These are phyloP conservation scores for Xenoacremonium recifei DNA, from an alignment of 2,329 filamentous ascomycete genomes.

Conservation along the genomic window DNA sequence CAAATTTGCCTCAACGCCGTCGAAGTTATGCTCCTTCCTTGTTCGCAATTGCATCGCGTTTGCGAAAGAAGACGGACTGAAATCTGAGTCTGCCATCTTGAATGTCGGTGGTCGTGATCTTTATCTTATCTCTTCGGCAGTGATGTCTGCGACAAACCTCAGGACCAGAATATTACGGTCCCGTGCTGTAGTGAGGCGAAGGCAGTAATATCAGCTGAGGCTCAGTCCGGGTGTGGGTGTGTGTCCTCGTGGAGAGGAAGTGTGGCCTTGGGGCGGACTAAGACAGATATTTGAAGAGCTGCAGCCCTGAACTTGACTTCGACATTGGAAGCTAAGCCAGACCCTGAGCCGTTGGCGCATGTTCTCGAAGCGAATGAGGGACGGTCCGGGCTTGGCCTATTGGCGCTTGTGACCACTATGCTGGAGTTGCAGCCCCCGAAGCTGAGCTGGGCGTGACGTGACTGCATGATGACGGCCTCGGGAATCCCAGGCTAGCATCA, in stretches of 20 bases:
- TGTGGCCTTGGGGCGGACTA: too few species aligned
- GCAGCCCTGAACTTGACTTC: too few species aligned
- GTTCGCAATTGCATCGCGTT: slow-evolving; percentile 50
- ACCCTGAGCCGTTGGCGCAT: too few species aligned
- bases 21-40: slow-evolving; percentile 47
- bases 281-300: too few species aligned
- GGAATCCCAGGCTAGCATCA: not conserved
- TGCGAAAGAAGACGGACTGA: slow-evolving; percentile 28
- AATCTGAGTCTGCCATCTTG: slow-evolving; percentile 24
- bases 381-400: not conserved
- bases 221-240: not conserved
- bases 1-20: slow-evolving; percentile 49
- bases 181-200: slow-evolving; percentile 2
- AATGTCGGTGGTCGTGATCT: not conserved
- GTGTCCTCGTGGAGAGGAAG: too few species aligned
- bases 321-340: too few species aligned
- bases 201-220: slow-evolving; percentile 4
- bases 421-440: not conserved
- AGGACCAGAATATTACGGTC: slow-evolving; percentile 6
- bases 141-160: slow-evolving; percentile 5
- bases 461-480: slow-evolving; percentile 20
- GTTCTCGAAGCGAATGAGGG: too few species aligned
- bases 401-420: not conserved
- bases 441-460: slow-evolving; percentile 15
- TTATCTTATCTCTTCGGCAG: not conserved